These are phyloP conservation scores for Nepenthes mirabilis DNA, from an alignment of 148 eudicot genomes.

Conservation along the genomic window DNA sequence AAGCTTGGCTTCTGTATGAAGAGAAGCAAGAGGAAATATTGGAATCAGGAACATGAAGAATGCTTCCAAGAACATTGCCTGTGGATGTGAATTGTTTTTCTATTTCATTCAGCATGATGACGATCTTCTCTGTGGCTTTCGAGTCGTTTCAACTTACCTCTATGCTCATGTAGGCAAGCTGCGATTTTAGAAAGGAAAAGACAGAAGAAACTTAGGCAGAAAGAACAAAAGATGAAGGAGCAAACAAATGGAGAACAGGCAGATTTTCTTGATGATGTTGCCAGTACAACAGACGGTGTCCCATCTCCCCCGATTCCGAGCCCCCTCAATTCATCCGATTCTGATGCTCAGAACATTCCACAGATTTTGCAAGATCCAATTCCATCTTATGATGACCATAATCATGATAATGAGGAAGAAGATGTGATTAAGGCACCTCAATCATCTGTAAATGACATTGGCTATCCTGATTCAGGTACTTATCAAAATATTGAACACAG, in stretches of 20 bases:
- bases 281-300: constrained; percentile 17
- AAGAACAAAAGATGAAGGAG: constrained; percentile 61
- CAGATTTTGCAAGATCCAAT: constrained; percentile 7
- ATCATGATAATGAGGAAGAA: constrained; percentile 21
- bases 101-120: neutral
- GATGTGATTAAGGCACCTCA: constrained; percentile 19
- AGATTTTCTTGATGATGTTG: constrained; percentile 18
- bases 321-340: constrained; percentile 21
- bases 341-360: constrained; percentile 17
- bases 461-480: constrained; percentile 18
- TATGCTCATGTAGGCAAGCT: constrained; percentile 41
- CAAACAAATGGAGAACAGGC: constrained; percentile 26
- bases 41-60: too few species aligned
- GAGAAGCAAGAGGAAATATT: too few species aligned
- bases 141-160: neutral
- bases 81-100: too few species aligned
- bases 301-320: constrained; percentile 29
- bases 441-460: constrained; percentile 16
- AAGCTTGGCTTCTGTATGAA: too few species aligned
- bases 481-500: constrained; percentile 24
- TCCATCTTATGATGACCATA: constrained; percentile 20
- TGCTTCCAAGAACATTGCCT: too few species aligned
- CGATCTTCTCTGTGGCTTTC: neutral
- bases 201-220: constrained; percentile 71
- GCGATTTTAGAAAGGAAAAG: constrained; percentile 57